A percentile compares a stretch with the other conserved stretches of the same genome.
These are phyloP conservation scores for Spergularia bocconei DNA, from an alignment of 148 eudicot species.

Conservation along the genomic window DNA sequence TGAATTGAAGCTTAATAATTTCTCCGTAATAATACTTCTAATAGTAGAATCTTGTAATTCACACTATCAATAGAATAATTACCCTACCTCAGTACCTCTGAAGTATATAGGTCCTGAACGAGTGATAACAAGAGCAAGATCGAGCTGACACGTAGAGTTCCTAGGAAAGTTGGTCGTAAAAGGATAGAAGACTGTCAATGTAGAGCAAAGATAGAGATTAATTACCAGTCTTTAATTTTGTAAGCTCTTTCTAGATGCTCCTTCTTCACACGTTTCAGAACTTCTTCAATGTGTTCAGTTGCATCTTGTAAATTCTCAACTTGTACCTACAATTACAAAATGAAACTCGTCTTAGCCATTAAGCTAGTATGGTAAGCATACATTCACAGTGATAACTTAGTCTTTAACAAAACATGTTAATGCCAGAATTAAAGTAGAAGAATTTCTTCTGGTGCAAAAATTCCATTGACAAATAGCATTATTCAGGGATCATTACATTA, in stretches of 20 bases:
- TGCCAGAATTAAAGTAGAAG: not conserved
- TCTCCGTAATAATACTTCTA: too few species aligned
- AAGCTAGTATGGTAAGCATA: too few species aligned
- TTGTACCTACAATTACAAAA: slow-evolving; percentile 49
- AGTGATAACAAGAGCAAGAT: too few species aligned
- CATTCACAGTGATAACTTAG: not conserved
- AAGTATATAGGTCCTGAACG: too few species aligned
- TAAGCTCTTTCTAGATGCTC: slow-evolving; percentile 81
- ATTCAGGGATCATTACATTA: not conserved
- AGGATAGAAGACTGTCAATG: not conserved
- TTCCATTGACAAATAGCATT: not conserved
- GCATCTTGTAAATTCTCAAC: slow-evolving; percentile 83
- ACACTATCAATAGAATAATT: too few species aligned
- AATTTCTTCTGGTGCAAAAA: not conserved
- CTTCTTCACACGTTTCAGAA: slow-evolving; percentile 76
- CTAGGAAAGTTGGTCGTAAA: too few species aligned
- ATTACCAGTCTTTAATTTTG: slow-evolving; percentile 71
- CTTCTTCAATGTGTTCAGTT: slow-evolving; percentile 82
- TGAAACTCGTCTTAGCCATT: not conserved
- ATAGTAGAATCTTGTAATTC: too few species aligned
- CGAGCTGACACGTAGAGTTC: too few species aligned
- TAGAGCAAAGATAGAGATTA: not conserved
- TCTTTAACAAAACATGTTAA: not conserved
- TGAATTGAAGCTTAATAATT: too few species aligned
- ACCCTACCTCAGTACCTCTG: too few species aligned